Evolutionary conservation across 768 basidiomycete genomes (phyloP), one percentile per base, ranked within the genome.

Genomic region (Tricholoma bakamatsutake): DNA sequence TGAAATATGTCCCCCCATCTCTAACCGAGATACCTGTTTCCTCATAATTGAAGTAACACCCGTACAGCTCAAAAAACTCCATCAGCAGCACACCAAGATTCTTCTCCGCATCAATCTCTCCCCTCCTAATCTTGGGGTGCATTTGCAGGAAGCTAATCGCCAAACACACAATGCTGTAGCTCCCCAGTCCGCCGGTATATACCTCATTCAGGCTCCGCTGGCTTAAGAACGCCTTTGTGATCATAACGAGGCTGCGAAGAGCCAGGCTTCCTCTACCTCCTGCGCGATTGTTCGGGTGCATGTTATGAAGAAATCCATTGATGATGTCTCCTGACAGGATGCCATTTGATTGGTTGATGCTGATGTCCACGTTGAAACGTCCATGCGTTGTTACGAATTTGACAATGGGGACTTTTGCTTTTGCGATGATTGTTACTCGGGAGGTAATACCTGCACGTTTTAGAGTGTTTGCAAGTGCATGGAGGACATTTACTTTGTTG

Each of bases 11-110:
- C 15, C 97, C 97, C 3, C 94, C 92, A 34, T 90, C 81, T 39
- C 88, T 80, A 18, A 98, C 68, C 11, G 92, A 93, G 59, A 99
- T 91, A 8, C 96, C 96, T 15, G 87, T 84, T 64, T 90, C 85
- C 53, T 87, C 82, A 62, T 93, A 97, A 69, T 95, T 94, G 80
- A 98, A 98, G 68, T 85, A 84, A 49, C 79, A 76, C 13, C 95
- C 96, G 68, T 98, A 98, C 11, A 96, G 77, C 75, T 98, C 95
- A 65, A 98, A 97, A 67, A 98, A 98, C 70, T 99, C 97, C 77
- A 98, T 82, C 45, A 97, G 80, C 53, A 99, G 73, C n/a, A 95
- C 90, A 1, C 97, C 97, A 9, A 98, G 77, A 65, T 98, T 98
- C 63, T 81, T 77, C 61, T 85, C 83, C 0, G 93, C 83, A 62